Evolutionary conservation across 305 asterid genomes (phyloP).

Genomic region (Petunia hybrid): DNA sequence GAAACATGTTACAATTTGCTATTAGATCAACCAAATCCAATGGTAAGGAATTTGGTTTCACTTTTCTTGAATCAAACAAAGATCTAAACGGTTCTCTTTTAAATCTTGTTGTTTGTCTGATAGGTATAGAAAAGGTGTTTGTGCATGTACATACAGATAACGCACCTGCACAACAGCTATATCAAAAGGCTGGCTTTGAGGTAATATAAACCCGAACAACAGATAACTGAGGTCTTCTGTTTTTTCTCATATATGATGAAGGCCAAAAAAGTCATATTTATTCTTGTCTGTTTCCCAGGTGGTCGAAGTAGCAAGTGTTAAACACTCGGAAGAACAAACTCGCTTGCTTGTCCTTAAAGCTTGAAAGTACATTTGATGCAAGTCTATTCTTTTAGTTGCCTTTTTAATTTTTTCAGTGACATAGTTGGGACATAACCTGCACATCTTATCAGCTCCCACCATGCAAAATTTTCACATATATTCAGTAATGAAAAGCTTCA

Average conservation of each 20-base stretch:
- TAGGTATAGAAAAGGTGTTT: slow-evolving; percentile 68
- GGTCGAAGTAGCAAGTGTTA: slow-evolving; percentile 50
- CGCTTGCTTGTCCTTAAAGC: slow-evolving; percentile 48
- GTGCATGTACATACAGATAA: slow-evolving; percentile 63
- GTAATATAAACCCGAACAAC: slow-evolving; percentile 36
- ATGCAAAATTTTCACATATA: neutral
- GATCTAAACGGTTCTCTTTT: neutral
- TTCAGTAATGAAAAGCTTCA: slow-evolving; percentile 18
- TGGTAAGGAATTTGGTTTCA: slow-evolving; percentile 43
- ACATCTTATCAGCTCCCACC: slow-evolving; percentile 8
- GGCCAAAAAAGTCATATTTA: neutral
- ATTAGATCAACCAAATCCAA: slow-evolving; percentile 46
- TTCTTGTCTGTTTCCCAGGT: slow-evolving; percentile 43
- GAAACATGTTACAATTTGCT: slow-evolving; percentile 59
- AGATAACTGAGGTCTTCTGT: neutral
- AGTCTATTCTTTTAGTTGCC: neutral
- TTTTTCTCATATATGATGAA: slow-evolving; percentile 19
- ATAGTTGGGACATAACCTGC: neutral
- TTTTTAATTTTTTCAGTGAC: neutral
- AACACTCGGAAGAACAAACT: slow-evolving; percentile 41
- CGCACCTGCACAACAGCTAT: slow-evolving; percentile 57
- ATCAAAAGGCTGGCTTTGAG: slow-evolving; percentile 68
- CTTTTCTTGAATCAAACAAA: neutral
- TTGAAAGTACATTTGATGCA: slow-evolving; percentile 31
- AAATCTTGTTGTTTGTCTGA: slow-evolving; percentile 12